Evolutionary conservation across 768 basidiomycete genomes (phyloP).

Genomic region (Lentinula edodes): DNA sequence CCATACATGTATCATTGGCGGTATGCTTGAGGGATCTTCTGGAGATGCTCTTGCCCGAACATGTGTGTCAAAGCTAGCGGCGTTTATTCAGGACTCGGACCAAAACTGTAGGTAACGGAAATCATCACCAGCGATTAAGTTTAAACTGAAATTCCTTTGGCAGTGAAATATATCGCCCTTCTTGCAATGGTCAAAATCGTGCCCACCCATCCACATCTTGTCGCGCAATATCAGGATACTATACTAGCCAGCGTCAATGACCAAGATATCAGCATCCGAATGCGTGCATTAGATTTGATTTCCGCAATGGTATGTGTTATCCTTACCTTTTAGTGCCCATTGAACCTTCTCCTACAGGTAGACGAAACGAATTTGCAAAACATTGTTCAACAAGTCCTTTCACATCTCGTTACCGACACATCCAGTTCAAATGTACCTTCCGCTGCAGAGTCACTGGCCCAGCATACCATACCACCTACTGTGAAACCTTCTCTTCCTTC

Average conservation of each 20-base stretch:
- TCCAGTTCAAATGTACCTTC: conserved; percentile 45
- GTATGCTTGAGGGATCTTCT: conserved; percentile 80
- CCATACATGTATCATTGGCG: conserved; percentile 94
- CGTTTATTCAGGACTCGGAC: conserved; percentile 88
- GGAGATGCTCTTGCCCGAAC: conserved; percentile 76
- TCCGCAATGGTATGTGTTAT: conserved; percentile 73
- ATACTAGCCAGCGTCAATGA: conserved; percentile 89
- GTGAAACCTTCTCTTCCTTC: conserved; percentile 30
- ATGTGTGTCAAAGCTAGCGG: conserved; percentile 91
- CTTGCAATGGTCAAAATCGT: conserved; percentile 95
- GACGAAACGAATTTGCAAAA: conserved; percentile 80
- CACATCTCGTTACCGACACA: conserved; percentile 71
- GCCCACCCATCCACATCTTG: conserved; percentile 82
- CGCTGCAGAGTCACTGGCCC: conserved; percentile 54
- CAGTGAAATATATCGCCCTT: conserved; percentile 96
- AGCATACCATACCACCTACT: conserved; percentile 26
- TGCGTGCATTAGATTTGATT: conserved; percentile 91
- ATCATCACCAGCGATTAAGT: background rate
- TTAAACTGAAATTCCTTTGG: conserved; percentile 11
- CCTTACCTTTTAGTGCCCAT: background rate
- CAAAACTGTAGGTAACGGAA: conserved; percentile 73
- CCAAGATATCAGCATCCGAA: conserved; percentile 90
- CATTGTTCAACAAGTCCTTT: conserved; percentile 84
- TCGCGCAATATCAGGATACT: conserved; percentile 88
- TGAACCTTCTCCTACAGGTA: conserved; percentile 46